phyloP scores from a whole-genome alignment of 2,329 filamentous ascomycete species.

The Salinomyces thailandicus region DNA sequence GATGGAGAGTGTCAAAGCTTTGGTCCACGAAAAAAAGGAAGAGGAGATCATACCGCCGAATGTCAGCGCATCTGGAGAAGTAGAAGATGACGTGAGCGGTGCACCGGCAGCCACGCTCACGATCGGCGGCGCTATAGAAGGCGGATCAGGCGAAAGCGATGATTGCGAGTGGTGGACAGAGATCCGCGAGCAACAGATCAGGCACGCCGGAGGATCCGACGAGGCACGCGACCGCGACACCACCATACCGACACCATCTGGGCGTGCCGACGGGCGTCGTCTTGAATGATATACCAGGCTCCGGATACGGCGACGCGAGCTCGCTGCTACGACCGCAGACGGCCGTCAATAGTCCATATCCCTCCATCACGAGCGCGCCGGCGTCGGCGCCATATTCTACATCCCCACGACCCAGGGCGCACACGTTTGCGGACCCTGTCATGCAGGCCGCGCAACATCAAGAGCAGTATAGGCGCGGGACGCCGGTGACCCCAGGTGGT shows the following conservation, averaged over 20 bases:
- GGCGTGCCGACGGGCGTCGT: constrained; percentile 9
- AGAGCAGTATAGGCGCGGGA: constrained; percentile 23
- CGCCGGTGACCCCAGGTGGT: constrained; percentile 15
- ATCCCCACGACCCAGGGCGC: constrained; percentile 7
- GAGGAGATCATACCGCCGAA: too few species aligned
- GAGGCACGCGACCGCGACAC: constrained; percentile 7
- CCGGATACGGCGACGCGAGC: constrained; percentile 10
- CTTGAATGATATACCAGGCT: constrained; percentile 11
- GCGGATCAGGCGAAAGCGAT: constrained; percentile 3
- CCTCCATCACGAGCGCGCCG: constrained; percentile 24
- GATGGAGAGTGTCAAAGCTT: too few species aligned
- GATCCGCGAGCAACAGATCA: constrained; percentile 11
- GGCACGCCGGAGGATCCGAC: constrained; percentile 5
- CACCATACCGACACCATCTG: constrained; percentile 7
- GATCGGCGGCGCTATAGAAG: background rate
- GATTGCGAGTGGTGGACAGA: constrained; percentile 9
- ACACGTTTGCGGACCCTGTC: constrained; percentile 5
- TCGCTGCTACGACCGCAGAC: constrained; percentile 9
- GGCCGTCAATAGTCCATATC: constrained; percentile 17
- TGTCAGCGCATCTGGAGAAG: too few species aligned
- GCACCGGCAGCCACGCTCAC: background rate
- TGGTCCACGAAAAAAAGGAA: too few species aligned
- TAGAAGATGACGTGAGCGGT: background rate
- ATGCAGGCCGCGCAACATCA: constrained; percentile 13
- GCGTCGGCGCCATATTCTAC: constrained; percentile 11